Conservation (phyloP, 306 rosid species). For the Alnus glutinosa region DNA sequence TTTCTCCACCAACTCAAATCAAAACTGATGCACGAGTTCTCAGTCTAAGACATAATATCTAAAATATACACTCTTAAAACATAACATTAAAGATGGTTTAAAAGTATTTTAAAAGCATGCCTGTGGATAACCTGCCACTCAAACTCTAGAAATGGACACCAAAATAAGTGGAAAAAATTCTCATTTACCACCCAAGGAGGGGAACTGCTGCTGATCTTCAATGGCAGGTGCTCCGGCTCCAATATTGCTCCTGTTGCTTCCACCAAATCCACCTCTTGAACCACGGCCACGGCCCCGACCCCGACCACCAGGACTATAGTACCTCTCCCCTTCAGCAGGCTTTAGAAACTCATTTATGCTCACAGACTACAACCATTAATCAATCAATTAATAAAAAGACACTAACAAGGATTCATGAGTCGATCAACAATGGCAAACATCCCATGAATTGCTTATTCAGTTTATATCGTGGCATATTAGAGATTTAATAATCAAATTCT, state of each 20-base stretch:
- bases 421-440: background rate
- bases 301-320: conserved; percentile 62
- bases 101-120: conserved; percentile 16
- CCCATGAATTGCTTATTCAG: background rate
- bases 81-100: conserved; percentile 36
- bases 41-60: conserved; percentile 39
- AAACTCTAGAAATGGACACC: conserved; percentile 32
- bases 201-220: conserved; percentile 84
- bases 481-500: background rate
- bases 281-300: conserved; percentile 90
- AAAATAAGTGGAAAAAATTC: conserved; percentile 14
- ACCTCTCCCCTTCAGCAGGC: conserved; percentile 82
- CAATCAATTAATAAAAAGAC: background rate
- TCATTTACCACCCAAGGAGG: conserved; percentile 87
- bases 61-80: conserved; percentile 47
- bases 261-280: conserved; percentile 59
- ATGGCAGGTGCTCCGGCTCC: conserved; percentile 80
- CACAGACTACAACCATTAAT: conserved; percentile 54
- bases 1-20: conserved; percentile 39
- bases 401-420: background rate
- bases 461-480: background rate
- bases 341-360: conserved; percentile 91
- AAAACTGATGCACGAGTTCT: conserved; percentile 55
- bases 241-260: conserved; percentile 44
- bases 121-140: conserved; percentile 34